Percentiles rank a stretch among this genome's conserved stretches.
Conservation (phyloP, 805 yeast species). For the Ogataea philodendri region DNA sequence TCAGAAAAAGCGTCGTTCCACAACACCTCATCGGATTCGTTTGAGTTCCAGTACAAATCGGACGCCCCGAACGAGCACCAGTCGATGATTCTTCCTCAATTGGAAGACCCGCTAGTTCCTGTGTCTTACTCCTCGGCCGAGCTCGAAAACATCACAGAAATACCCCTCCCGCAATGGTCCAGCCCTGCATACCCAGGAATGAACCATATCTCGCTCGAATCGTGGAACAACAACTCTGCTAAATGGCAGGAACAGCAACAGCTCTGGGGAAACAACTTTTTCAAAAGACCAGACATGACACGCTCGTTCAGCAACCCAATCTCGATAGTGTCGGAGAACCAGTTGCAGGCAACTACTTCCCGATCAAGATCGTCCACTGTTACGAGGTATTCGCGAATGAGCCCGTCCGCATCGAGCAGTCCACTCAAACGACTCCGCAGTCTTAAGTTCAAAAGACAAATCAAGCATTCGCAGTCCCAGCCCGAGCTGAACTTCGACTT, state of each 20-base stretch:
- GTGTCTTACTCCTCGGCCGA: conserved; percentile 3
- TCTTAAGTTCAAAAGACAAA: conserved; percentile 21
- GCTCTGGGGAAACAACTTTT: conserved; percentile 8
- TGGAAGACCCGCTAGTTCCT: conserved; percentile 7
- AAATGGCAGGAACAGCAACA: conserved; percentile 26
- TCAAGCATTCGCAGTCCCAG: conserved; percentile 20
- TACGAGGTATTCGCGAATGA: conserved; percentile 7
- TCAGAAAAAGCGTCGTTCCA: neutral
- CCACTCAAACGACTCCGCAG: conserved; percentile 29
- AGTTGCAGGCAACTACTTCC: conserved; percentile 1
- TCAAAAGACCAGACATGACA: conserved; percentile 11
- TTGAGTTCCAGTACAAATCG: conserved; percentile 3
- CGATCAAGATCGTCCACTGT: conserved; percentile 16
- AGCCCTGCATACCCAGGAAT: conserved; percentile 11
- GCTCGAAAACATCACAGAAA: conserved; percentile 21
- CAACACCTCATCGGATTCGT: conserved; percentile 3
- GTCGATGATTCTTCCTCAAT: conserved; percentile 1
- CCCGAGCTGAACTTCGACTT: conserved; percentile 31
- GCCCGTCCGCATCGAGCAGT: conserved; percentile 22
- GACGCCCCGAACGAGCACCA: neutral
- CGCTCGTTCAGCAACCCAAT: conserved; percentile 26
- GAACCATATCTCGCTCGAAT: conserved; percentile 29
- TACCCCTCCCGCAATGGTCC: conserved; percentile 27
- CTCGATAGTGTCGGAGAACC: conserved; percentile 14
- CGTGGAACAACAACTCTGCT: conserved; percentile 27